Evolutionary conservation across 202 grass and related monocot species (phyloP).

Genomic region (Panicum hallii): DNA sequence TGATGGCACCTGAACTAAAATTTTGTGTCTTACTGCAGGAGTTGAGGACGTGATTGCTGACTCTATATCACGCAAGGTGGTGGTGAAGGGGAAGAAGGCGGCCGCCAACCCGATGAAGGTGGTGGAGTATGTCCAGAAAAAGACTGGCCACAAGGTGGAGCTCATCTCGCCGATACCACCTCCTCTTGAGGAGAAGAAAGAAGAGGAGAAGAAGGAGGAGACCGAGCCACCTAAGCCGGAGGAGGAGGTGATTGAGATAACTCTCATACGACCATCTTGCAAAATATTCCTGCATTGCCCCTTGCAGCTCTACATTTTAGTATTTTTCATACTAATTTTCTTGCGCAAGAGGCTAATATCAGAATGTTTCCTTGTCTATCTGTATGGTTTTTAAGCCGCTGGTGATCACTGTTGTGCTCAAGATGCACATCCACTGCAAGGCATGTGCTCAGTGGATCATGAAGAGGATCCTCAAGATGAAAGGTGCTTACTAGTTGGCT

Average conservation of each 20-base stretch:
- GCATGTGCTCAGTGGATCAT: conserved; percentile 65
- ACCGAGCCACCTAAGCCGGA: conserved; percentile 45
- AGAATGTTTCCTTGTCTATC: background rate
- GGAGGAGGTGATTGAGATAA: conserved; percentile 41
- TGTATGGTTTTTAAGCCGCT: conserved; percentile 44
- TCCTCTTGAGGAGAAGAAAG: conserved; percentile 66
- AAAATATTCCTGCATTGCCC: background rate
- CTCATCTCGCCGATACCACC: conserved; percentile 68
- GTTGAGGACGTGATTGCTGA: conserved; percentile 75
- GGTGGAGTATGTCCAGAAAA: conserved; percentile 80
- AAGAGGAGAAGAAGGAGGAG: conserved; percentile 70
- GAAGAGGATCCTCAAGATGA: conserved; percentile 72
- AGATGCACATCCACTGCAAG: conserved; percentile 82
- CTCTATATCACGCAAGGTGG: conserved; percentile 68
- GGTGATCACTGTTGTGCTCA: conserved; percentile 54
- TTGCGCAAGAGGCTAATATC: background rate
- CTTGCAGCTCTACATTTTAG: background rate
- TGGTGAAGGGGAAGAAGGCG: conserved; percentile 83
- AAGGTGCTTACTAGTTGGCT: conserved; percentile 51
- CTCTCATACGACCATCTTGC: background rate
- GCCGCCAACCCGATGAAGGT: conserved; percentile 82
- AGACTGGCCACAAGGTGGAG: conserved; percentile 80
- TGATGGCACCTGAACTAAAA: conserved; percentile 8
- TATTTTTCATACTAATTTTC: background rate
- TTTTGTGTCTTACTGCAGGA: conserved; percentile 49